Evolutionary conservation across 805 yeast species (phyloP), one percentile per base, ranked within the genome.

Genomic region (Candida lessepsii): DNA sequence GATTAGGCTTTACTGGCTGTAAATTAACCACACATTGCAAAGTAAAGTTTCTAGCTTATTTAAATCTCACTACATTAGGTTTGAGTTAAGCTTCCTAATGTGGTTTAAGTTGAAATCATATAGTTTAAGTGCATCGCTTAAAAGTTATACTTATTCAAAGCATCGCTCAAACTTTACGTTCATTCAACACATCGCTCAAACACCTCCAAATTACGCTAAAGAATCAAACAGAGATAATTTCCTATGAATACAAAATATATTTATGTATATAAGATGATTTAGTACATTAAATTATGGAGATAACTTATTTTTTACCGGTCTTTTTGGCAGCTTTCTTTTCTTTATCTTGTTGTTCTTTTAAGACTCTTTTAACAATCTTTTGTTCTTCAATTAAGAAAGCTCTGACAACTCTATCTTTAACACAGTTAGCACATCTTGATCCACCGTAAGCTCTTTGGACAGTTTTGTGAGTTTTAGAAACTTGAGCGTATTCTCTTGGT

Each of bases 371-470:
- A 71, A 93, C 99, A 58, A 93, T 90, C 88, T 93, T 95, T 81
- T 93, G 98, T 81, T 93, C 99, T 81, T 95, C 99, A 60, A 93
- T 87, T 74, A 93, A 85, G 89, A 93, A 93, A 68, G 99, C 97
- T 80, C 99, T 91, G 72, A 91, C 91, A 64, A 93, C 83, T 84
- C 97, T 88, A 78, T 91, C 96, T 85, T 91, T 91, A 71, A 91
- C 98, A 80, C 96, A 88, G 87, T 80, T 88, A 73, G 91, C 96
- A 80, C 93, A 88, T 81, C 86, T 85, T 68, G 87, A 83, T 75
- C 99, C 99, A 81, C 99, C 99, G 91, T 93, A 93, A 63, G 96
- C 90, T 83, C 99, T 93, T 70, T 91, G 90, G 60, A 93, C 99
- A 60, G 96, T 86, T 84, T 93, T 93, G 81, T 84, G 86, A 68